phyloP scores from a whole-genome alignment of 257 asterid genomes.

The Primulina huaijiensis region DNA sequence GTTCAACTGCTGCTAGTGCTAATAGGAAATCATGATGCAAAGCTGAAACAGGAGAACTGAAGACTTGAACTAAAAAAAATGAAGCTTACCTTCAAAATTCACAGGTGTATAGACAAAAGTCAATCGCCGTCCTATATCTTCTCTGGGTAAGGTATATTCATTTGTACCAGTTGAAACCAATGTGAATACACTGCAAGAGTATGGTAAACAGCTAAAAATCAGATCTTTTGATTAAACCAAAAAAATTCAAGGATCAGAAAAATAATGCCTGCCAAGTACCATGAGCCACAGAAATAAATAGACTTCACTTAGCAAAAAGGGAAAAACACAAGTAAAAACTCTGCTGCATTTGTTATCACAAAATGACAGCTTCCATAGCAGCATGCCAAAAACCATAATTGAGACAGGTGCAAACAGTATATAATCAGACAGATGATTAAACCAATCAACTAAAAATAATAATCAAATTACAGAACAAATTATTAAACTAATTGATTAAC shows the following conservation, averaged over 20 bases:
- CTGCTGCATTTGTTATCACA: not conserved
- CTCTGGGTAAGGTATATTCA: constrained; percentile 69
- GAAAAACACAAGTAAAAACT: not conserved
- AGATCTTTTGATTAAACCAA: not conserved
- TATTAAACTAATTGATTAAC: constrained; percentile 23
- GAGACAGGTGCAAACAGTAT: not conserved
- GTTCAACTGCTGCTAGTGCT: constrained; percentile 16
- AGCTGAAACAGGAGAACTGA: constrained; percentile 20
- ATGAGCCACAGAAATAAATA: constrained; percentile 8
- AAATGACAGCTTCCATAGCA: no score
- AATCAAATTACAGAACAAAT: not conserved
- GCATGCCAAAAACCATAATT: constrained; percentile 3
- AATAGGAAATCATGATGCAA: constrained; percentile 17
- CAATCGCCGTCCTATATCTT: constrained; percentile 68
- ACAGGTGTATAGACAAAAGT: constrained; percentile 77
- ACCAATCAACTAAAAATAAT: not conserved
- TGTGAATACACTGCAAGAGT: constrained; percentile 51
- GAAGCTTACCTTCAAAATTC: constrained; percentile 78
- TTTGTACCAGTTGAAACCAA: constrained; percentile 70
- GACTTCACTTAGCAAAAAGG: constrained; percentile 3
- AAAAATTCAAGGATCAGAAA: constrained; percentile 6
- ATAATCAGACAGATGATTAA: constrained; percentile 13
- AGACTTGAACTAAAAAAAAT: constrained; percentile 17
- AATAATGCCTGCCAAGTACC: not conserved
- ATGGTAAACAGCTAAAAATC: constrained; percentile 14